Conservation (phyloP, 2,329 filamentous ascomycete species). For the Arthrobotrys conoides region DNA sequence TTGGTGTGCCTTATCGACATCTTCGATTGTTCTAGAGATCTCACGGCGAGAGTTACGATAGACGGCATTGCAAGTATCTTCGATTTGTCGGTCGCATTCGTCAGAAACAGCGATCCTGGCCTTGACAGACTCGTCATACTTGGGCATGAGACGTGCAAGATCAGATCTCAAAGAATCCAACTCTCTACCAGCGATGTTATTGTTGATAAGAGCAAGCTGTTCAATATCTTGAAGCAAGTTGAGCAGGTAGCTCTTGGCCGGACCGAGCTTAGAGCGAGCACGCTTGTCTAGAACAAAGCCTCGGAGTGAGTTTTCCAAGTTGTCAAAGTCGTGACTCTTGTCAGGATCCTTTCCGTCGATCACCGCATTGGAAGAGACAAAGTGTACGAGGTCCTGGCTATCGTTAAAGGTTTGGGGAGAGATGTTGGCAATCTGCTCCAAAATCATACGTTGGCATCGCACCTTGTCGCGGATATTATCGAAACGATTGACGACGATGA, state of each 20-base stretch:
- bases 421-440: constrained; percentile 88
- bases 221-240: constrained; percentile 92
- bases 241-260: constrained; percentile 92
- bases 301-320: constrained; percentile 87
- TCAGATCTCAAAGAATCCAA: constrained; percentile 85
- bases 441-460: constrained; percentile 89
- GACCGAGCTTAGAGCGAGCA: constrained; percentile 92
- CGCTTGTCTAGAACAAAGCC: constrained; percentile 97
- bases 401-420: constrained; percentile 95
- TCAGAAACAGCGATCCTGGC: constrained; percentile 84
- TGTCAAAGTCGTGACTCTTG: constrained; percentile 89
- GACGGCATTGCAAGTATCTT: constrained; percentile 85
- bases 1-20: constrained; percentile 82
- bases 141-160: constrained; percentile 84
- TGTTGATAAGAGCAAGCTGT: constrained; percentile 86
- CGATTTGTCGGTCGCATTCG: constrained; percentile 83
- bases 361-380: constrained; percentile 96
- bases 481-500: constrained; percentile 98
- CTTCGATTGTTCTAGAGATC: constrained; percentile 80
- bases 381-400: constrained; percentile 91
- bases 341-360: constrained; percentile 90
- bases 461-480: constrained; percentile 94
- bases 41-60: constrained; percentile 85
- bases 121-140: constrained; percentile 85
- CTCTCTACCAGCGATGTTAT: constrained; percentile 87